Evolutionary conservation across 2,329 filamentous ascomycete genomes (phyloP).

Genomic region (Aspergillaceae sp.): DNA sequence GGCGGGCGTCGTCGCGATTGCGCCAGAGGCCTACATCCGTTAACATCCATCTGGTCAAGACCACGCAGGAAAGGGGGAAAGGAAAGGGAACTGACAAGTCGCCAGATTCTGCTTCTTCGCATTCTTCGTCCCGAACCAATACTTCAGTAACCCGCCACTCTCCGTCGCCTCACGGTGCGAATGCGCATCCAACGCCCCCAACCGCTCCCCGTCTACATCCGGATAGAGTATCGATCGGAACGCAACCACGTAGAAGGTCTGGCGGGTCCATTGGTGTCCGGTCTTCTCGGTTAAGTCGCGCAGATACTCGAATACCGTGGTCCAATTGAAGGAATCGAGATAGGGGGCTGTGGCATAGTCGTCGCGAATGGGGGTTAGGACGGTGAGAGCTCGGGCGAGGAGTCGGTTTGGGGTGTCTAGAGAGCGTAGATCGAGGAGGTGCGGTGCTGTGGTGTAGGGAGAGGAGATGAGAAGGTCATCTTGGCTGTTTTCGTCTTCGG

Average conservation of each 20-base stretch:
- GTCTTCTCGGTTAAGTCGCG: constrained; percentile 43
- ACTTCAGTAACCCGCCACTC: constrained; percentile 79
- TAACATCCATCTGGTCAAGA: background rate
- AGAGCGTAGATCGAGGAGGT: constrained; percentile 63
- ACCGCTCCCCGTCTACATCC: constrained; percentile 56
- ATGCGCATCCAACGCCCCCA: constrained; percentile 66
- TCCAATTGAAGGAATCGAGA: constrained; percentile 69
- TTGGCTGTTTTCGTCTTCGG: no score
- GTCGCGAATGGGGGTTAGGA: constrained; percentile 51
- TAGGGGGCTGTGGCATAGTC: constrained; percentile 75
- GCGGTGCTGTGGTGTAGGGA: constrained; percentile 62
- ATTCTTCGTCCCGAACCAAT: constrained; percentile 79
- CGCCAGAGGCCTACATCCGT: constrained; percentile 54
- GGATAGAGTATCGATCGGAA: constrained; percentile 68
- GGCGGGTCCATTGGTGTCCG: constrained; percentile 49
- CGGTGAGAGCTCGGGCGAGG: constrained; percentile 61
- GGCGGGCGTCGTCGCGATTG: constrained; percentile 51
- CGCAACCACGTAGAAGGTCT: constrained; percentile 71
- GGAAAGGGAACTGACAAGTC: constrained; percentile 50
- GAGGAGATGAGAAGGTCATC: constrained; percentile 54
- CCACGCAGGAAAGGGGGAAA: background rate
- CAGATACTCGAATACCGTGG: constrained; percentile 52
- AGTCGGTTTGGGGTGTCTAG: constrained; percentile 59
- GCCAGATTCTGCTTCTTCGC: constrained; percentile 66
- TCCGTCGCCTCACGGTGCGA: constrained; percentile 72